Evolutionary conservation across 2,329 filamentous ascomycete genomes (phyloP), one percentile per base, ranked within the genome.

Genomic region (Malbranchea zuffiana): DNA sequence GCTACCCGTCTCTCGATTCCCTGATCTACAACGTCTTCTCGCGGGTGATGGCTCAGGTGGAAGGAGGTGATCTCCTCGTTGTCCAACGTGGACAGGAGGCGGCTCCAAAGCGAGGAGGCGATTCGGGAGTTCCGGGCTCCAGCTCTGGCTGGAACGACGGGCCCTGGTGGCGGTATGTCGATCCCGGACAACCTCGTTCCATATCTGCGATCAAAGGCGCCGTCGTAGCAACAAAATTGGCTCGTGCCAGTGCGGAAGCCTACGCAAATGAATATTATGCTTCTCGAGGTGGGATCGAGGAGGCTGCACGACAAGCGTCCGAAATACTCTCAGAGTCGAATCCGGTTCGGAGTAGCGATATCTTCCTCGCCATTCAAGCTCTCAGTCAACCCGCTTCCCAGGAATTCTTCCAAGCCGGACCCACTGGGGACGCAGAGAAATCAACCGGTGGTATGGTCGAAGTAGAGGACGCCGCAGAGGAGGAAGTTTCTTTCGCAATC

Each of bases 21-120:
- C 73, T 95, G 37, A 84, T 96, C 50, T 85, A 96, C 62, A 74
- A 74, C 40, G 86, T 90, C 45, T 98, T 98, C 66, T 82, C 82
- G 38, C 80, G 86, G 36, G 87, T 98, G 52, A 98, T 98, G 90
- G 75, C 86, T n/a, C 90, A 98, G 64, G 90, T 98, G 30, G 90
- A 98, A 63, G 90, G 90, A 46, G 90, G 90, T 38, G 90, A 96
- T 52, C 71, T 98, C 12, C 72, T 96, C 37, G 90, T 98, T 38
- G 78, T 96, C 43, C 90, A 98, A 63, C 82, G 87, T 24, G 90
- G 90, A 13, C 82, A 85, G 43, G 90, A 96, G 61, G 83, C 79
- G 32, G 74, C 78, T 31, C 77, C 75, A 19, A 78, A 78, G 30
- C 74, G 78, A 28, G 71, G 72, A 27, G 54, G 58, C 16, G 50